Conservation (phyloP, 2,329 filamentous ascomycete genomes). For the Anthostomella pinea region DNA sequence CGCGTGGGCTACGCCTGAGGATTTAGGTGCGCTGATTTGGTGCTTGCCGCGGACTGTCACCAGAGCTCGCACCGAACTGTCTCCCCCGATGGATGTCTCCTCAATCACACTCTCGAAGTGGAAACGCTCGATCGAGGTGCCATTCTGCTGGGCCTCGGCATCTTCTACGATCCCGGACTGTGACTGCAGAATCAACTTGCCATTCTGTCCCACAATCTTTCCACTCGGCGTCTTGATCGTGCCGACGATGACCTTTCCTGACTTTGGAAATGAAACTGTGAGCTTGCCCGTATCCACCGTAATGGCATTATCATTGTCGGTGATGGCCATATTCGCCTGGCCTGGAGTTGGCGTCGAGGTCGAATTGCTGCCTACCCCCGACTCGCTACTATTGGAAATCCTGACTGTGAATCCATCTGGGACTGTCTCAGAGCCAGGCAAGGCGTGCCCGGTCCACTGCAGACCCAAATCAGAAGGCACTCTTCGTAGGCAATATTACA, state of each 20-base stretch:
- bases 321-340: too few relatives aligned
- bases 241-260: conserved; percentile 38
- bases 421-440: conserved; percentile 40
- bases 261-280: conserved; percentile 40
- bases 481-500: too few relatives aligned
- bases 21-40: conserved; percentile 23
- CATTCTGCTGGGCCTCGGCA: conserved; percentile 34
- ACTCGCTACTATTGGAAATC: conserved; percentile 15
- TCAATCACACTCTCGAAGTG: conserved; percentile 50
- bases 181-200: conserved; percentile 51
- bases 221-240: conserved; percentile 39
- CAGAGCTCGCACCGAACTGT: conserved; percentile 41
- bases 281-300: conserved; percentile 42
- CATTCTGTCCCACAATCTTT: conserved; percentile 43
- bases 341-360: neutral
- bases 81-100: conserved; percentile 46
- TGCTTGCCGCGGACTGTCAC: conserved; percentile 44
- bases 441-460: conserved; percentile 59
- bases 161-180: conserved; percentile 45
- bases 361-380: conserved; percentile 2
- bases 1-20: conserved; percentile 30
- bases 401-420: conserved; percentile 43
- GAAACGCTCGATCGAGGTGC: conserved; percentile 37
- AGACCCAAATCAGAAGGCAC: too few relatives aligned
- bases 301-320: conserved; percentile 7